phyloP scores from a whole-genome alignment of 208 protist species.

The Zelonia costaricensis region DNA sequence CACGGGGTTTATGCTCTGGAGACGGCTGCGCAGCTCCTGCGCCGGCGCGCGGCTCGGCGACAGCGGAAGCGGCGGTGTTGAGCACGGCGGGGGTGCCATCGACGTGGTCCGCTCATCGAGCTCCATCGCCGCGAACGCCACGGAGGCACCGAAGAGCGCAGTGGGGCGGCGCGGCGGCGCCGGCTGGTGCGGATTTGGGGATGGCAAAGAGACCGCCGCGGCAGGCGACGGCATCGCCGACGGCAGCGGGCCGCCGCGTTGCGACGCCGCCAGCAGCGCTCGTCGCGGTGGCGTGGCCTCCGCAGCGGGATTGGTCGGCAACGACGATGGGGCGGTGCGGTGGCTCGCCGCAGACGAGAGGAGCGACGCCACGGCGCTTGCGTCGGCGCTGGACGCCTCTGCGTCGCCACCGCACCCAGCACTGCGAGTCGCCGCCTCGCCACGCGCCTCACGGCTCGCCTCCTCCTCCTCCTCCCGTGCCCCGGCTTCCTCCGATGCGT shows the following conservation, averaged over 20 bases:
- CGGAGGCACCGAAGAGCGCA: too few relatives aligned
- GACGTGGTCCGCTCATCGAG: neutral
- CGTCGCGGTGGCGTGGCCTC: too few relatives aligned
- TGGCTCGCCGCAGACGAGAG: neutral
- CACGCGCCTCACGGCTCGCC: neutral
- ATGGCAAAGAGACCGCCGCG: neutral
- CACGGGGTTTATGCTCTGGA: constrained; percentile 5
- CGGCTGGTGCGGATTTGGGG: neutral
- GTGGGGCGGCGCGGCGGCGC: too few relatives aligned
- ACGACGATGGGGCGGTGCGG: too few relatives aligned
- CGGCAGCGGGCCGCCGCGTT: too few relatives aligned
- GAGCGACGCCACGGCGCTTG: neutral
- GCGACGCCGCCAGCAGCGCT: too few relatives aligned
- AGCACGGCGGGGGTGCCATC: constrained; percentile 5
- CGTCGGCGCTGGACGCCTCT: neutral
- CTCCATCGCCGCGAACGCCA: neutral
- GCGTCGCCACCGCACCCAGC: neutral
- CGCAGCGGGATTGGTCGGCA: too few relatives aligned
- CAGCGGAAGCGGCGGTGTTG: constrained; percentile 1
- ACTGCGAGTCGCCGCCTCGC: neutral
- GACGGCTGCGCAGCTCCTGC: constrained; percentile 14
- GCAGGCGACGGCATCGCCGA: neutral
- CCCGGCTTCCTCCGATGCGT: too few relatives aligned
- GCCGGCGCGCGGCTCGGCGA: constrained; percentile 14
- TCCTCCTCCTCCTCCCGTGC: neutral